Percentiles rank a stretch among this genome's conserved stretches.
Evolutionary conservation across 169 alveolate genomes (phyloP).

Genomic region (Cyclospora cayetanensis): DNA sequence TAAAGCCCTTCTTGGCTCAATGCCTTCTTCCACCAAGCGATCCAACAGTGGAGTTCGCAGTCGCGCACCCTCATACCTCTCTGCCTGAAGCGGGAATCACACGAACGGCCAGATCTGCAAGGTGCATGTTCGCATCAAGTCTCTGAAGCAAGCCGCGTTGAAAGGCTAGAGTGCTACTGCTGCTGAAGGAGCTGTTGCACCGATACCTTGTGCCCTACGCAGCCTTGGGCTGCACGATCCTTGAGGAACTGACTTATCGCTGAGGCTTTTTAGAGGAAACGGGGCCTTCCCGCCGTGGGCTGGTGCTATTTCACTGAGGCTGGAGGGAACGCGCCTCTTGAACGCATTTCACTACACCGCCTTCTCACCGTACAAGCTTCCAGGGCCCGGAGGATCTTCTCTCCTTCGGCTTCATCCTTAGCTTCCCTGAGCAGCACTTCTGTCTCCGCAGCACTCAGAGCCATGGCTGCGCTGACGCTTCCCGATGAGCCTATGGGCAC

Average conservation of each 20-base stretch:
- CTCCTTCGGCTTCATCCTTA: not conserved
- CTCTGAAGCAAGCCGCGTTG: too few relatives aligned
- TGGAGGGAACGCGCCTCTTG: too few relatives aligned
- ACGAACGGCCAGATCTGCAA: not conserved
- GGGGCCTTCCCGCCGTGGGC: too few relatives aligned
- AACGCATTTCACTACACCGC: too few relatives aligned
- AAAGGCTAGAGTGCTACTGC: too few relatives aligned
- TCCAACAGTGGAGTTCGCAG: not conserved
- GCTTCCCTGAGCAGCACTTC: constrained; percentile 12
- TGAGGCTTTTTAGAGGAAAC: too few relatives aligned
- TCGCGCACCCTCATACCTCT: not conserved
- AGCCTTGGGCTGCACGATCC: too few relatives aligned
- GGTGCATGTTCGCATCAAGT: too few relatives aligned
- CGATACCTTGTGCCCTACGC: not conserved
- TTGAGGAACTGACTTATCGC: too few relatives aligned
- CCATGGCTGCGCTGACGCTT: constrained; percentile 19
- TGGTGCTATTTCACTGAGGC: too few relatives aligned
- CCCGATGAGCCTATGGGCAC: constrained; percentile 32
- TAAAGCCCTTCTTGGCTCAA: not conserved
- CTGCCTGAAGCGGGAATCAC: not conserved
- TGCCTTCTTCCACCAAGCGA: not conserved
- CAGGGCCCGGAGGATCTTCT: constrained; percentile 10
- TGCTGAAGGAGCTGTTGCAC: not conserved
- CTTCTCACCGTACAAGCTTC: not conserved
- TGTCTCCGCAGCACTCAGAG: not conserved